These are phyloP conservation scores for Evernia prunastri DNA, from an alignment of 495 filamentous ascomycete species.

Conservation along the genomic window DNA sequence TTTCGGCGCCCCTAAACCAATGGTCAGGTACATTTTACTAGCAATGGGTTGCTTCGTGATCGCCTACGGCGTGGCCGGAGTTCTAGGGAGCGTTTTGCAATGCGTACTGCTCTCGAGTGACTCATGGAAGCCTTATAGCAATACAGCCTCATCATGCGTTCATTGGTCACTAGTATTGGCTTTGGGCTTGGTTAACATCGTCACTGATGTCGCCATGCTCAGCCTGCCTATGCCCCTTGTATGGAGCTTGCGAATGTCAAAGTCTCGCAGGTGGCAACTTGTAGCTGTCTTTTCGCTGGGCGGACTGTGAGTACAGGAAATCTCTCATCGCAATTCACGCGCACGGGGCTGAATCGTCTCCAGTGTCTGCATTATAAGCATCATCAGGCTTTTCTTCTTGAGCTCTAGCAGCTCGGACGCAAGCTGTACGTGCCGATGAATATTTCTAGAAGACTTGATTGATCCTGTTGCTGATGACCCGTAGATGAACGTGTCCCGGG, in stretches of 20 bases:
- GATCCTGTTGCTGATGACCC: neutral
- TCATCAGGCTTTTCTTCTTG: neutral
- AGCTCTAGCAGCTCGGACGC: neutral
- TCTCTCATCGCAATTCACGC: neutral
- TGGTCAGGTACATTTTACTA: neutral
- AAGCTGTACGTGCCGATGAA: neutral
- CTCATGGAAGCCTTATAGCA: neutral
- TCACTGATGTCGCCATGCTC: constrained; percentile 28
- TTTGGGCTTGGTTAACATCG: neutral
- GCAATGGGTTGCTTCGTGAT: constrained; percentile 1
- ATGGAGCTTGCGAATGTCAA: constrained; percentile 24
- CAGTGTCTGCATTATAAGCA: constrained; percentile 2
- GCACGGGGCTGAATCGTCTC: neutral
- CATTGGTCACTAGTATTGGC: neutral
- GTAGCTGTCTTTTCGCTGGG: neutral
- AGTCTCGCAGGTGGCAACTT: neutral
- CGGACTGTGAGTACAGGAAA: neutral
- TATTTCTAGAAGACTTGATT: neutral
- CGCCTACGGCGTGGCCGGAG: neutral
- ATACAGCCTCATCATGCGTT: neutral
- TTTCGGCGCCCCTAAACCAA: neutral
- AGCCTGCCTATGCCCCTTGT: constrained; percentile 29
- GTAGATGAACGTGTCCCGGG: neutral
- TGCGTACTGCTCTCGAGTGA: neutral
- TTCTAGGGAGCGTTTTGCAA: neutral